Evolutionary conservation across 225 moss, liverwort and hornwort species (phyloP).

Genomic region (Sphagnum contortum): DNA sequence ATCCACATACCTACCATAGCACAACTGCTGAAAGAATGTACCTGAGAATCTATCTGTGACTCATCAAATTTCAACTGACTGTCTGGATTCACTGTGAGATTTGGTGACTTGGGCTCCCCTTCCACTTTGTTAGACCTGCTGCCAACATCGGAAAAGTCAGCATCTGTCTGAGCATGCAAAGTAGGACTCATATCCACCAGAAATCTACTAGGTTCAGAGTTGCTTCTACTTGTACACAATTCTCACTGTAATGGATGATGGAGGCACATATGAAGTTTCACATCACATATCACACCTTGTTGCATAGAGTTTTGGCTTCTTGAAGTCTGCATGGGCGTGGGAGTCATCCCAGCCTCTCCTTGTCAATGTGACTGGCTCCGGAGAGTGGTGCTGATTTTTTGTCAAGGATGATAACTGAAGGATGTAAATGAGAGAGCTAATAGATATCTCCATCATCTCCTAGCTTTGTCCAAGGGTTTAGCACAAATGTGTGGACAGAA

Average conservation of each 20-base stretch:
- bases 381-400: constrained; percentile 31
- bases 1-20: too few relatives aligned
- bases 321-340: constrained; percentile 48
- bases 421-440: too few relatives aligned
- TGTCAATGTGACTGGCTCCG: constrained; percentile 39
- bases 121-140: constrained; percentile 24
- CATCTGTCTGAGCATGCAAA: neutral
- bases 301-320: constrained; percentile 66
- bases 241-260: too few relatives aligned
- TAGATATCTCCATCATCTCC: too few relatives aligned
- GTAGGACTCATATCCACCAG: too few relatives aligned
- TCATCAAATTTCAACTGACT: constrained; percentile 61
- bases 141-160: neutral
- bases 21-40: neutral
- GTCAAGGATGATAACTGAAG: constrained; percentile 13
- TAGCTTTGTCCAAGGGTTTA: too few relatives aligned
- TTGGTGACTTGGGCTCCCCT: constrained; percentile 32
- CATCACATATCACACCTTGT: constrained; percentile 19
- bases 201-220: too few relatives aligned
- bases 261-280: too few relatives aligned
- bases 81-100: constrained; percentile 27
- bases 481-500: too few relatives aligned
- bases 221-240: too few relatives aligned
- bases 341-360: constrained; percentile 58
- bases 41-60: constrained; percentile 76